phyloP scores from a whole-genome alignment of 2,329 filamentous ascomycete species.

The Fusarium camptoceras region DNA sequence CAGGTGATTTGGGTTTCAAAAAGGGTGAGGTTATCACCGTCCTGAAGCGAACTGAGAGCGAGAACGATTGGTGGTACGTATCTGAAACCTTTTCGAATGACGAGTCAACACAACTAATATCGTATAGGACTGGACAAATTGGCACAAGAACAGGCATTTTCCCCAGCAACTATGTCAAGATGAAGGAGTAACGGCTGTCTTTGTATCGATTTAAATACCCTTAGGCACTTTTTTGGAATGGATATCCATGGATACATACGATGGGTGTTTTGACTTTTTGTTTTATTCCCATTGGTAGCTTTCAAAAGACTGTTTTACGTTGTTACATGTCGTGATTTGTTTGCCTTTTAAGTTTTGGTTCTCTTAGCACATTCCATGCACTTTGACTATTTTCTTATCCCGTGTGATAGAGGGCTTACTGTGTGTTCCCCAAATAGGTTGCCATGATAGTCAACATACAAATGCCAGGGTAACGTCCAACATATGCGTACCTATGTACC shows the following conservation, averaged over 20 bases:
- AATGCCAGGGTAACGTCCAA: neutral
- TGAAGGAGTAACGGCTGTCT: slow-evolving; percentile 61
- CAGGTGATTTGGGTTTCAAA: slow-evolving; percentile 93
- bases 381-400: neutral
- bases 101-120: slow-evolving; percentile 2
- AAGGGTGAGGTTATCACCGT: slow-evolving; percentile 98
- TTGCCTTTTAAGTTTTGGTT: neutral
- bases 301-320: slow-evolving; percentile 4
- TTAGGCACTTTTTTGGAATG: slow-evolving; percentile 33
- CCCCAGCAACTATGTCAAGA: slow-evolving; percentile 82
- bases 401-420: neutral
- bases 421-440: neutral
- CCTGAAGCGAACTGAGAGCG: slow-evolving; percentile 91
- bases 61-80: slow-evolving; percentile 92
- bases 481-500: neutral
- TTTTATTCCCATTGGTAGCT: neutral
- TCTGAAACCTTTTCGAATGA: neutral
- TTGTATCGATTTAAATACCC: slow-evolving; percentile 41
- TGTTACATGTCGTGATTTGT: neutral
- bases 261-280: slow-evolving; percentile 16
- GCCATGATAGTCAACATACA: neutral
- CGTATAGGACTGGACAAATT: slow-evolving; percentile 83
- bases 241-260: slow-evolving; percentile 10
- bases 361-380: neutral
- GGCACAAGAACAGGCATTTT: slow-evolving; percentile 91